Conservation (phyloP, 2,329 filamentous ascomycete species). For the Botryotinia globosa region DNA sequence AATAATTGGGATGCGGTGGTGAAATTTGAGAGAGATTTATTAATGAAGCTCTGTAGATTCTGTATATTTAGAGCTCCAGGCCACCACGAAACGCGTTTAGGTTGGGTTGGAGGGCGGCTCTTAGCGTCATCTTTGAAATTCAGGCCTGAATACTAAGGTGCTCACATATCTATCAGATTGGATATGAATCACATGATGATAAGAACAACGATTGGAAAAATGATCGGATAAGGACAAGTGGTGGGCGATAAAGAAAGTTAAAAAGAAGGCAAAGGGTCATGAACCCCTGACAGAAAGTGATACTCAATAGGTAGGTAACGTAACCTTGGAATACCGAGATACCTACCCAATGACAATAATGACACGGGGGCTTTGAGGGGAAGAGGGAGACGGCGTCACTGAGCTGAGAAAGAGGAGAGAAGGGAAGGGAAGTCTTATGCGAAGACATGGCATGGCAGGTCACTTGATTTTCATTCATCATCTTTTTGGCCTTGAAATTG, state of each 20-base stretch:
- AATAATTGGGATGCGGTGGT: constrained; percentile 22
- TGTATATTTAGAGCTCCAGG: constrained; percentile 34
- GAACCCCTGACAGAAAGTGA: constrained; percentile 1
- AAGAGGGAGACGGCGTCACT: not conserved
- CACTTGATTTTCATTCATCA: not conserved
- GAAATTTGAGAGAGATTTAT: constrained; percentile 21
- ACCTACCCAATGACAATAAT: not conserved
- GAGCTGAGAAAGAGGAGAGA: not conserved
- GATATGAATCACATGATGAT: not conserved
- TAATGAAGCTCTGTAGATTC: constrained; percentile 30
- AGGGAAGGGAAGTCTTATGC: not conserved
- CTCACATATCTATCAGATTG: not conserved
- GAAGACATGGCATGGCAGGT: not conserved
- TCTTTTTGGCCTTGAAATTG: not conserved
- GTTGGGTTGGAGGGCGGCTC: constrained; percentile 21
- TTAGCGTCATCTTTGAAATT: constrained; percentile 6
- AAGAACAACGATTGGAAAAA: not conserved
- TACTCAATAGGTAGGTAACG: not conserved
- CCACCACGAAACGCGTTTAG: constrained; percentile 37
- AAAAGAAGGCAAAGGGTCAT: not conserved
- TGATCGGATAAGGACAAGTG: not conserved
- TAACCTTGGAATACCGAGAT: too few species aligned
- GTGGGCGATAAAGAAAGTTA: not conserved
- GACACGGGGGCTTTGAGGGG: not conserved
- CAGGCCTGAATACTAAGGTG: not conserved